These are phyloP conservation scores for Retiboletus fuscus DNA, from an alignment of 1,284 basidiomycete species.

Conservation along the genomic window DNA sequence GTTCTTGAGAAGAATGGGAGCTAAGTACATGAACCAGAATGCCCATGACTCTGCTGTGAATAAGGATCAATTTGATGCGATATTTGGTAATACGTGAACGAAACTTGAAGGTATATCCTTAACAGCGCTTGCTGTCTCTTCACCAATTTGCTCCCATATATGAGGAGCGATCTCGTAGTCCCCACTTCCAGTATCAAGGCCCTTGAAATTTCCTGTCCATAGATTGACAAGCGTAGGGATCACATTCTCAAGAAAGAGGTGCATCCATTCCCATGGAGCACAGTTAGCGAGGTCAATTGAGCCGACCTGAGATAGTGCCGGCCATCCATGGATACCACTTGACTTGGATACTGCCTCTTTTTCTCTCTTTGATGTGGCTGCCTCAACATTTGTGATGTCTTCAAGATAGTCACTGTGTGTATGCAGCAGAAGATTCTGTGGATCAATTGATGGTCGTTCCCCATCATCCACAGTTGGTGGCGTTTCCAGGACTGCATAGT, in stretches of 20 bases:
- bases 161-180: background rate
- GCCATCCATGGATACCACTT: background rate
- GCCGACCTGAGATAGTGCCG: background rate
- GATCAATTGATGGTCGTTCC: background rate
- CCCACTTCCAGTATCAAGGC: background rate
- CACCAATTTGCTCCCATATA: background rate
- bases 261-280: constrained; percentile 5
- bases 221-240: background rate
- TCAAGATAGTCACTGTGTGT: background rate
- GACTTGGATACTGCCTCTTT: background rate
- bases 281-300: background rate
- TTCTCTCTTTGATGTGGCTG: no score
- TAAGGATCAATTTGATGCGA: background rate
- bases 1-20: background rate
- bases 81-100: background rate
- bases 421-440: background rate
- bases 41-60: background rate
- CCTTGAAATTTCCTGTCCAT: background rate
- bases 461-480: background rate
- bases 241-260: background rate
- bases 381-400: no score
- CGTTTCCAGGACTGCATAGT: background rate
- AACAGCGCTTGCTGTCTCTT: background rate
- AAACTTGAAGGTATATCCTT: background rate
- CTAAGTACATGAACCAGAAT: constrained; percentile 1